Evolutionary conservation across 768 basidiomycete genomes (phyloP), one percentile per base, ranked within the genome.

Genomic region (Mycena indigotica): DNA sequence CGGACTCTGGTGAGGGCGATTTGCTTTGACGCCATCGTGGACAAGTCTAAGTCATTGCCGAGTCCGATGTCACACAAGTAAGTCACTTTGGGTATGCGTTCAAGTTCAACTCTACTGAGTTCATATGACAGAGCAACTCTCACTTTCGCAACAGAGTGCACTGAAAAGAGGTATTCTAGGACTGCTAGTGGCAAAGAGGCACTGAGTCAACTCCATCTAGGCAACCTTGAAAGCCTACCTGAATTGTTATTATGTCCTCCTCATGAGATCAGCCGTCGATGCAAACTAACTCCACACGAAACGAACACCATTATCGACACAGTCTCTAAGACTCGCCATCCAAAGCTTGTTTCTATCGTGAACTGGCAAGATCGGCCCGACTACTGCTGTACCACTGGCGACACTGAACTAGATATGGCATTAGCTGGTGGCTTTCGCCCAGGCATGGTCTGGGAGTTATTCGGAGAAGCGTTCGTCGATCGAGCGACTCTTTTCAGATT

Each of bases 361-460:
- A 71, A 77, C 3, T 65, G 76, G 44, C 58, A 66, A 55, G 53
- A 67, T 3, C 68, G 75, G 35, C 75, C 73, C 15, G 74, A 77
- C 26, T n/a, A n/a, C n/a, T 78, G 71, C 52, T 84, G 90, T 63
- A 85, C 90, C 0, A 90, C 90, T 0, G 95, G 95, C 1, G 92
- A 96, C 67, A 56, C 68, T 1, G 66, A 73, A 19, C 76, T 98
- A 16, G 93, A 98, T 68, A 54, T 70, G 25, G 74, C 82, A 4
- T 75, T 98, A 0, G 89, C 89, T 5, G 94, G 94, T 13, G 95
- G 95, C 2, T 77, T 97, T 21, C 74, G 81, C 53, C 84, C 87
- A 1, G 87, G 92, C 2, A 87, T 87, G 82, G 61, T 98, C 2
- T 95, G 92, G 84, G 95, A 98, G 64, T 74, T 96, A 38, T 86